These are phyloP conservation scores for Beauveria scarabaeidicola DNA, from an alignment of 2,329 filamentous ascomycete genomes.

Conservation along the genomic window DNA sequence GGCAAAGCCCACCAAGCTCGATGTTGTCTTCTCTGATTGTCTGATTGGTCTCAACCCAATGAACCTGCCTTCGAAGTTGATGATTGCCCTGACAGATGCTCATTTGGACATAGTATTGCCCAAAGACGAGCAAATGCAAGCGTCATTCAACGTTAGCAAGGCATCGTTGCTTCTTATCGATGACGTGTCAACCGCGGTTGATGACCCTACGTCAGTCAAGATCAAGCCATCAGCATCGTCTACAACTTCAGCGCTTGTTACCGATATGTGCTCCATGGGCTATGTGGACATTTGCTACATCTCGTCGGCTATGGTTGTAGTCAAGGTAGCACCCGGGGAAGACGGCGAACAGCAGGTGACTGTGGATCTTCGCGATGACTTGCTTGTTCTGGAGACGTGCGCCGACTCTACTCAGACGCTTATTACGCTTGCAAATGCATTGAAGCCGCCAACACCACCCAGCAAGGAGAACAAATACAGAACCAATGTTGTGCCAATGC, in stretches of 20 bases:
- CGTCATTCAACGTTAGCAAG: slow-evolving; percentile 63
- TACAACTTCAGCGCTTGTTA: slow-evolving; percentile 41
- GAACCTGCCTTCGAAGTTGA: slow-evolving; percentile 62
- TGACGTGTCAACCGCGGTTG: slow-evolving; percentile 41
- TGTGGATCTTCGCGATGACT: slow-evolving; percentile 73
- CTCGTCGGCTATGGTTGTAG: slow-evolving; percentile 64
- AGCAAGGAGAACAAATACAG: slow-evolving; percentile 78
- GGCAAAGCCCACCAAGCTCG: slow-evolving; percentile 55
- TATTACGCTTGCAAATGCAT: slow-evolving; percentile 65
- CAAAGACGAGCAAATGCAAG: slow-evolving; percentile 54
- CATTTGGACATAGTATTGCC: slow-evolving; percentile 61
- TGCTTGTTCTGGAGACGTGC: slow-evolving; percentile 88
- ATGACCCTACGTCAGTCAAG: slow-evolving; percentile 11
- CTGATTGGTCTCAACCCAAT: slow-evolving; percentile 78
- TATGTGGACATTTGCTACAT: slow-evolving; percentile 84
- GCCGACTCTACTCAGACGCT: slow-evolving; percentile 95
- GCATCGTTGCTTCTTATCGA: slow-evolving; percentile 79
- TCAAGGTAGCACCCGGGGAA: slow-evolving; percentile 47
- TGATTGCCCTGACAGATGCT: slow-evolving; percentile 71
- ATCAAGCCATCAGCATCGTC: slow-evolving; percentile 22
- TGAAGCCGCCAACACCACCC: slow-evolving; percentile 76
- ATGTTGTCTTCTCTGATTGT: slow-evolving; percentile 73
- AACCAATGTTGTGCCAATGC: slow-evolving; percentile 75
- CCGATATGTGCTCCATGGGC: slow-evolving; percentile 54
- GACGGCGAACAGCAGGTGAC: slow-evolving; percentile 61